Evolutionary conservation across 2,329 filamentous ascomycete genomes (phyloP).

Genomic region (Fusarium sp.): DNA sequence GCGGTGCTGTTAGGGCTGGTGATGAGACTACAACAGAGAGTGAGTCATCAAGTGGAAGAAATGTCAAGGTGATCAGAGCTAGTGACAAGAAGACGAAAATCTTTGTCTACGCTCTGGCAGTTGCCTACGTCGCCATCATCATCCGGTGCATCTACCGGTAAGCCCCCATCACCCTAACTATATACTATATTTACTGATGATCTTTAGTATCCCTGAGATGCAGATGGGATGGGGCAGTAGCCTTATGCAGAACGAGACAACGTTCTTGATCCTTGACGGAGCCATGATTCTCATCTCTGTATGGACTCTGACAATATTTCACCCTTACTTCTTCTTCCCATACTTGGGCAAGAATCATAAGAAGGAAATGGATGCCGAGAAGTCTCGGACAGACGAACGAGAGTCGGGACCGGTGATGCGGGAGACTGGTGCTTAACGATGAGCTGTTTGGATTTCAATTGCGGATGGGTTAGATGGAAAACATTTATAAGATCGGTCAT

Average conservation of each 20-base stretch:
- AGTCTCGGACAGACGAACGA: neutral
- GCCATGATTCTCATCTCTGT: conserved; percentile 37
- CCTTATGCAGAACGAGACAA: conserved; percentile 43
- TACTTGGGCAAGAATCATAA: conserved; percentile 24
- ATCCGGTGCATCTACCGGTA: conserved; percentile 42
- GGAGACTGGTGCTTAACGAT: neutral
- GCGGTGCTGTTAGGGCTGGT: conserved; percentile 4
- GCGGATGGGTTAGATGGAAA: no score
- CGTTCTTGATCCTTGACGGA: conserved; percentile 38
- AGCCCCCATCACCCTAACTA: fast-evolving
- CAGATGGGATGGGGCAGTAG: conserved; percentile 41
- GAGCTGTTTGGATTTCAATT: neutral
- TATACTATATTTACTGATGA: neutral
- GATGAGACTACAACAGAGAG: conserved; percentile 4
- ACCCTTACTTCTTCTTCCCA: conserved; percentile 38
- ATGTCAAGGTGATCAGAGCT: conserved; percentile 8
- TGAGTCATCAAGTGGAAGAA: conserved; percentile 4
- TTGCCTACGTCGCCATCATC: conserved; percentile 36
- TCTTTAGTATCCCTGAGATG: conserved; percentile 34
- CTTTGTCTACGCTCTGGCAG: conserved; percentile 24
- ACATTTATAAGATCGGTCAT: no score
- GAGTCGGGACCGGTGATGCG: conserved; percentile 8
- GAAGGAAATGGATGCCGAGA: conserved; percentile 5
- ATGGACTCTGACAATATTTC: conserved; percentile 37
- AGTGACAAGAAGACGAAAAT: conserved; percentile 38